phyloP scores from a whole-genome alignment of 208 protist species.

The Leishmania turanica region DNA sequence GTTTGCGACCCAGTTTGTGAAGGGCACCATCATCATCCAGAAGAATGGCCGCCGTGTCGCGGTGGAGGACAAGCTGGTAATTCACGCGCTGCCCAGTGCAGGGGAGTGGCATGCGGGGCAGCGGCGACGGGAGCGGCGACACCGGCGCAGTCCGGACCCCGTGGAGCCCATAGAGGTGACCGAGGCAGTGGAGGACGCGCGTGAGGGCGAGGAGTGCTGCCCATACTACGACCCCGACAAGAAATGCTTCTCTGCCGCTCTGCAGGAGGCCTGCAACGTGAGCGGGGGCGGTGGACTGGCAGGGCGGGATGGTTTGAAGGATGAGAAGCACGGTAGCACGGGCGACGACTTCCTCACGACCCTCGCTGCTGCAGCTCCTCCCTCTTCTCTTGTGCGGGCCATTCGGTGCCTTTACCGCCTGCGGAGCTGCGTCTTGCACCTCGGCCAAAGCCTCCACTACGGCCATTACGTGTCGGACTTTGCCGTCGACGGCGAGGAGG shows the following conservation, averaged over 20 bases:
- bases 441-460: constrained; percentile 45
- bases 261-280: constrained; percentile 4
- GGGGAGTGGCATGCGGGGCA: constrained; percentile 11
- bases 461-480: constrained; percentile 82
- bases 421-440: constrained; percentile 51
- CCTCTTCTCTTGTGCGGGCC: constrained; percentile 13
- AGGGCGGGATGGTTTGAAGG: background rate
- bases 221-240: constrained; percentile 24
- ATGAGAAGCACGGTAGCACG: background rate
- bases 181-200: background rate
- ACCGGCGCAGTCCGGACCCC: background rate
- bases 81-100: constrained; percentile 27
- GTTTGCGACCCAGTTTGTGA: constrained; percentile 55
- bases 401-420: constrained; percentile 50
- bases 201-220: background rate
- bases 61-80: constrained; percentile 27
- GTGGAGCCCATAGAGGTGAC: background rate
- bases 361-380: background rate
- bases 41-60: constrained; percentile 29
- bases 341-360: background rate
- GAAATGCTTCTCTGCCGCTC: constrained; percentile 32
- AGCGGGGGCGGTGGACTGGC: background rate
- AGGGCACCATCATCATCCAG: constrained; percentile 27
- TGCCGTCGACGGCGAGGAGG: constrained; percentile 18
- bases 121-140: background rate